Conservation (phyloP, 73 alveolate genomes). For the Effrenium voratum region DNA sequence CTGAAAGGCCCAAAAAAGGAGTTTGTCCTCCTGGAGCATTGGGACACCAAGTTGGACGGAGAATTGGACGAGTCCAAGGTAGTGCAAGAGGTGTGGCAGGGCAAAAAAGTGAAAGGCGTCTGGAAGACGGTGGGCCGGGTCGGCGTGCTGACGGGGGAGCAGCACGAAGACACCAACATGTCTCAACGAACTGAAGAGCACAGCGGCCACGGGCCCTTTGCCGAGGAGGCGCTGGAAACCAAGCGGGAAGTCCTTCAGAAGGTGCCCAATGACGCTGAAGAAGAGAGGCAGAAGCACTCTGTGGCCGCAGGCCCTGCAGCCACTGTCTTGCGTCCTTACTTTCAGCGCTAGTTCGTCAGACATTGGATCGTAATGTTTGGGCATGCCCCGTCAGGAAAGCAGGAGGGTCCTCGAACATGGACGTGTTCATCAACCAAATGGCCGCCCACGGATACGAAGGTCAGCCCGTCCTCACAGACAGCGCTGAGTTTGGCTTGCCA, state of each 20-base stretch:
- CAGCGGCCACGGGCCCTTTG: not conserved
- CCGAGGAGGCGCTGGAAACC: not conserved
- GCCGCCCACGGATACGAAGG: slow-evolving; percentile 32
- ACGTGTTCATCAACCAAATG: not conserved
- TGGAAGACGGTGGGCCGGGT: not conserved
- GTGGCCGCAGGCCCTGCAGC: not conserved
- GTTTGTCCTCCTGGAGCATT: not conserved
- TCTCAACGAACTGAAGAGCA: not conserved
- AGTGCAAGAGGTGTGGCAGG: not conserved
- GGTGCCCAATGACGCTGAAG: not conserved
- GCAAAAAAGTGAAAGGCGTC: not conserved
- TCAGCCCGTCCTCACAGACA: slow-evolving; percentile 35
- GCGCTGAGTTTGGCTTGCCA: slow-evolving; percentile 30
- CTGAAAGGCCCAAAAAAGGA: not conserved
- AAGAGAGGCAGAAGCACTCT: too few species aligned
- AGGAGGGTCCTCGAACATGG: slow-evolving; percentile 6
- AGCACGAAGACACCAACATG: not conserved
- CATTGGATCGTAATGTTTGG: too few species aligned
- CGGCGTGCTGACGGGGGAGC: not conserved
- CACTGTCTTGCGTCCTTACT: too few species aligned
- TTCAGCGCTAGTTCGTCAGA: too few species aligned
- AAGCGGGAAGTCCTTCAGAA: not conserved
- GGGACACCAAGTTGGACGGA: not conserved
- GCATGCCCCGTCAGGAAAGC: too few species aligned
- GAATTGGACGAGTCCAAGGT: not conserved